Evolutionary conservation across 2,329 filamentous ascomycete species (phyloP).

Genomic region (Tolypocladium guangdongense): DNA sequence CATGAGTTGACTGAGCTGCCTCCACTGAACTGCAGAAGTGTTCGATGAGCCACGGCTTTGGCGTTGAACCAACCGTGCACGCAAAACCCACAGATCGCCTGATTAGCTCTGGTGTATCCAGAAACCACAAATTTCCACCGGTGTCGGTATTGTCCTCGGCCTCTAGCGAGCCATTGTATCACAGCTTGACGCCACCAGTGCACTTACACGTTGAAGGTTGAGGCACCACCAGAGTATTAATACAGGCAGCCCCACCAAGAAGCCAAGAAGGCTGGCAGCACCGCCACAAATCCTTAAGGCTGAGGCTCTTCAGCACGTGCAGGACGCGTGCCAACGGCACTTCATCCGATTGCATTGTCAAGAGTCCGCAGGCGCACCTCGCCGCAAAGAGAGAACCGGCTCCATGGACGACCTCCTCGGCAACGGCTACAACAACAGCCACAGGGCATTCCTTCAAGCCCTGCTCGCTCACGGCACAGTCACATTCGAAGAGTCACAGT

Average conservation of each 20-base stretch:
- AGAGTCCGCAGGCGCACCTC: background rate
- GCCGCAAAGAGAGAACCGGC: background rate
- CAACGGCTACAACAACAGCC: conserved; percentile 43
- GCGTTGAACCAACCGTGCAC: background rate
- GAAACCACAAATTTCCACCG: background rate
- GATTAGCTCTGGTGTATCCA: background rate
- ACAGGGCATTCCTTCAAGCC: conserved; percentile 85
- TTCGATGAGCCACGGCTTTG: background rate
- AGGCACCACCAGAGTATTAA: no score
- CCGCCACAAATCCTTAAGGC: conserved; percentile 5
- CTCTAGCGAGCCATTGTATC: background rate
- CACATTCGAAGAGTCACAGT: conserved; percentile 62
- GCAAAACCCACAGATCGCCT: background rate
- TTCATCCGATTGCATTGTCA: background rate
- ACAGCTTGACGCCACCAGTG: no score
- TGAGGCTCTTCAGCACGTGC: background rate
- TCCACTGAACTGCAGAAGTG: no score
- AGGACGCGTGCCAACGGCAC: background rate
- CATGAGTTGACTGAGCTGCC: no score
- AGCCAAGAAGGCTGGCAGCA: background rate
- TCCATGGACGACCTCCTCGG: conserved; percentile 18
- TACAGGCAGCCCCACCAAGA: no score
- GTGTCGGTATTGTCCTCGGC: background rate
- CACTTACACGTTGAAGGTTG: background rate
- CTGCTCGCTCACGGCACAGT: conserved; percentile 70